Evolutionary conservation across 2,329 filamentous ascomycete genomes (phyloP), one percentile per base, ranked within the genome.

Genomic region (Aspergillus sp.): DNA sequence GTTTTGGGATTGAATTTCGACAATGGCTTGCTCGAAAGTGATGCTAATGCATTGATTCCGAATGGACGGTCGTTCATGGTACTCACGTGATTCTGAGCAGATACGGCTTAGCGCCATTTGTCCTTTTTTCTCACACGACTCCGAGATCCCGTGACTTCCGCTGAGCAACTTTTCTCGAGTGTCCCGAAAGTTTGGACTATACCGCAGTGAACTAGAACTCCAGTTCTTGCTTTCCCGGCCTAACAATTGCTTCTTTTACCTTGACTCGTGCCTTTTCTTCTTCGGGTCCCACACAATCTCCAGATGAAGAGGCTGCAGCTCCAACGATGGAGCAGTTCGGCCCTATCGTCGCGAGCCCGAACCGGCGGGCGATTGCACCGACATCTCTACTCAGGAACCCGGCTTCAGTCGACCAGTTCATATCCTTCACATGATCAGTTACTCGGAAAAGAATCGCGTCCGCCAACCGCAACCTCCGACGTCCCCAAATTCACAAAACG

Each of bases 291-390:
- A 47, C 57, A 60, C 63, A 68, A 61, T 68, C 70, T 69, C 69
- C 76, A 75, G 71, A 83, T 83, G 81, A 83, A 82, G 78, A 78
- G 79, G 73, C 68, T 81, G 76, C 79, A 79, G 76, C 81, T 82
- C 76, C 79, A 78, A 71, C 74, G 78, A 80, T 82, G 81, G 81
- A 82, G 81, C 79, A 80, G 78, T 69, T 79, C 77, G 71, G 79
- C 80, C 71, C 80, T 82, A 68, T 79, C 80, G 68, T 79, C 80
- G 68, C 78, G 78, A 70, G 77, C 75, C 71, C 77, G 77, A 73
- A 76, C 79, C 71, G 70, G 68, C 69, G 72, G 69, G 67, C 69
- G 70, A 65, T 72, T 76, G 71, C 75, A 75, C 69, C 73, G 71
- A 72, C 72, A 71, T 68, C 67, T 74, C 62, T 73, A 72, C 66